Conservation (phyloP, 768 basidiomycete species). For the Amanita molliuscula region DNA sequence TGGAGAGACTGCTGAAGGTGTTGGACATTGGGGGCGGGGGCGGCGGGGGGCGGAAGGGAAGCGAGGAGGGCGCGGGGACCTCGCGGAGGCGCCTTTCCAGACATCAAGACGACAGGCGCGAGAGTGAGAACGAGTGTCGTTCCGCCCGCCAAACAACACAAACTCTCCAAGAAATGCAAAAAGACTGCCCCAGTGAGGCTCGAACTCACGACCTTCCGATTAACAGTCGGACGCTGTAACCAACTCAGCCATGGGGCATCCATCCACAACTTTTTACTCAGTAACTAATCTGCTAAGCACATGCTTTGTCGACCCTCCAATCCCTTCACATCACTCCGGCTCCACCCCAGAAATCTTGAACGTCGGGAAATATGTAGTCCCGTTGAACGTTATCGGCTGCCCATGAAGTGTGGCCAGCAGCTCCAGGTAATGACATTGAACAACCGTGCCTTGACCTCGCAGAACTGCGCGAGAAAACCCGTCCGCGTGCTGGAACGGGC, state of each 20-base stretch:
- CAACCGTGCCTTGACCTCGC: background rate
- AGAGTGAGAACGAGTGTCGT: constrained; percentile 2
- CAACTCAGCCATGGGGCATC: constrained; percentile 69
- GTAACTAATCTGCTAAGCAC: background rate
- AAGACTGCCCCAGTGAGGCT: constrained; percentile 51
- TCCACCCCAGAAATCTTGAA: background rate
- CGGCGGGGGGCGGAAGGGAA: constrained; percentile 23
- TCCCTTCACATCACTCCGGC: background rate
- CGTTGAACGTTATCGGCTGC: background rate
- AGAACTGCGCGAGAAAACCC: background rate
- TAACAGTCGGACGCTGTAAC: constrained; percentile 73
- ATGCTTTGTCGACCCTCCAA: background rate
- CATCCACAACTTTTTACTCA: background rate
- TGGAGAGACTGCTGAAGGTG: constrained; percentile 16
- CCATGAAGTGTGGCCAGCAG: background rate
- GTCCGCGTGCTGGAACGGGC: constrained; percentile 1
- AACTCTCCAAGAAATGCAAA: constrained; percentile 1
- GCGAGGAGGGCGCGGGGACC: constrained; percentile 63
- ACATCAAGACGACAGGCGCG: constrained; percentile 32
- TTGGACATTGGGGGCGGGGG: constrained; percentile 11
- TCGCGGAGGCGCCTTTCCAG: constrained; percentile 68
- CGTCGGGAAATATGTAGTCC: constrained; percentile 1
- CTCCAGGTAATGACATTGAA: background rate
- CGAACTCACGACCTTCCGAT: constrained; percentile 68
- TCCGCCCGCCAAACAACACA: constrained; percentile 1